Base-by-base conservation (phyloP, 2,329 filamentous ascomycete genomes). In the Colletotrichum sp. region DNA sequence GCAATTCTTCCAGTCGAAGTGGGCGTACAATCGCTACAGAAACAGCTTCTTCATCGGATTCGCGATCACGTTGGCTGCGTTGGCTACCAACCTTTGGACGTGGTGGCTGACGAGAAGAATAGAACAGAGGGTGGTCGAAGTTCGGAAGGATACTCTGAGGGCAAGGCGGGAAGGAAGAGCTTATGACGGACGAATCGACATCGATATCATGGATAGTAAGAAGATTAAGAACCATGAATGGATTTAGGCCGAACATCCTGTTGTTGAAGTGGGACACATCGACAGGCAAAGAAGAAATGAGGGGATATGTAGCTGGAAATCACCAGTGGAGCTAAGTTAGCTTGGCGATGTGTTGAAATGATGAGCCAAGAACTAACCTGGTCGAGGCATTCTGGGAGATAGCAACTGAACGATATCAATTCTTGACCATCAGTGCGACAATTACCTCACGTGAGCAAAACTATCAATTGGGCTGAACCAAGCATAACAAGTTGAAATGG, bases 361-460 rank as follows among this genome's bases (percentile, higher is more conserved):
- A 36, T 0, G 36, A 18, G 0, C 0, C 0, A 39, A 39, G 36
- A 39, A 18, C 36, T 9, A 0, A 39, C 36, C 15, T 39, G 0
- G 36, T 39, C 15, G 36, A 39, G 36, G 36, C 36, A 0, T 39
- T 39, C 36, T 0, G 36, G 0, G 2, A 39, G 4, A 39, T 9
- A 39, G 36, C 34, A 36, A 36, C 7, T 36, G 1, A 16, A 16
- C 34, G 3, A 5, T 2, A 1, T 36, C 15, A 36, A 36, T 36
- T 36, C 34, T 36, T 36, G 0, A 2, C 34, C 34, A 36, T 36
- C 34, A 0, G 0, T 36, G 34, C 36, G 36, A 18, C 0, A 39
- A 39, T 39, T 16, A 0, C 36, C 34, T 39, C 16, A 39, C 36
- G 36, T 39, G 0, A 39, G 36, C 36, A 39, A 0, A 0, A 16